Conservation (phyloP, 345 rosid species). For the Citrus sinensis region DNA sequence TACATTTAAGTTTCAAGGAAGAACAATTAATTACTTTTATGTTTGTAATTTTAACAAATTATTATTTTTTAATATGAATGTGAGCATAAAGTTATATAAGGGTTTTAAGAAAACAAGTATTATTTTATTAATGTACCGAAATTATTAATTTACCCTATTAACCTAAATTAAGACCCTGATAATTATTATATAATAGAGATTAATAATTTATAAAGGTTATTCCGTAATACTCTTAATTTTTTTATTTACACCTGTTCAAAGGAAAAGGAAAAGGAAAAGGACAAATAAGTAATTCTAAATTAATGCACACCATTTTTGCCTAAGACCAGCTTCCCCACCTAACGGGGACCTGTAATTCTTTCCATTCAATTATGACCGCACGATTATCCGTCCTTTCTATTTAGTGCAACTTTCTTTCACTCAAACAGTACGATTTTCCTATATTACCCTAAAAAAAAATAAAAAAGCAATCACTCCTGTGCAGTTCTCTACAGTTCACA, state of each 20-base stretch:
- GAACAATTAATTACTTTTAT: no score
- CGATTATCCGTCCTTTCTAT: neutral
- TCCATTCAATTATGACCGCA: neutral
- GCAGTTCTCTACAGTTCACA: neutral
- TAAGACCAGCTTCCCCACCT: neutral
- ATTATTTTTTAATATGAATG: no score
- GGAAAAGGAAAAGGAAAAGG: neutral
- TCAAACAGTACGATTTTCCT: neutral
- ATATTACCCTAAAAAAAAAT: neutral
- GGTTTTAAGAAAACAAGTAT: no score
- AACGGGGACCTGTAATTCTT: constrained; percentile 9
- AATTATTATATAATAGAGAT: no score
- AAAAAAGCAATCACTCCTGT: constrained; percentile 17
- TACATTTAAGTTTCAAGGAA: no score
- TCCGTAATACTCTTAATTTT: neutral
- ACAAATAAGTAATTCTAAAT: neutral
- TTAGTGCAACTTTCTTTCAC: neutral
- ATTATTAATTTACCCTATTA: no score
- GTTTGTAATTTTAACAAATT: no score
- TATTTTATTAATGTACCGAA: no score
- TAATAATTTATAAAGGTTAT: no score
- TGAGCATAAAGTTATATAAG: no score
- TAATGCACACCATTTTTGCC: neutral
- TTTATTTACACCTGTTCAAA: neutral
- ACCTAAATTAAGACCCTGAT: no score